Evolutionary conservation across 352 stramenopile genomes (phyloP).

Genomic region (Peronospora destructor): DNA sequence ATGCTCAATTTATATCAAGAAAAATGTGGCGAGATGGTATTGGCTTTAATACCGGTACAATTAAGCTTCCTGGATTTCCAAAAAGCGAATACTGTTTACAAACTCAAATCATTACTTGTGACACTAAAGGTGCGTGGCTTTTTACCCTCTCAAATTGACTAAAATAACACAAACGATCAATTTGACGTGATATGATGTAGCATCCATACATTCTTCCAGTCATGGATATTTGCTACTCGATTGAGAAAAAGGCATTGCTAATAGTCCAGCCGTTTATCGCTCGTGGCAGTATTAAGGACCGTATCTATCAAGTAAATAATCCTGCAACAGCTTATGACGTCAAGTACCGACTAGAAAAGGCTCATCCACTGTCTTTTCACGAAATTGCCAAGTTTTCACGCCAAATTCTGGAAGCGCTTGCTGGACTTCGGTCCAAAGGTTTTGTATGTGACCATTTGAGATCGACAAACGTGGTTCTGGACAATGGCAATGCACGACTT

Average conservation of each 20-base stretch:
- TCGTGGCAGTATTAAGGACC: conserved; percentile 56
- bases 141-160: too few relatives aligned
- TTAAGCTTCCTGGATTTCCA: conserved; percentile 56
- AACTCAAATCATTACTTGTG: conserved; percentile 69
- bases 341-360: conserved; percentile 47
- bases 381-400: conserved; percentile 54
- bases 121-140: conserved; percentile 49
- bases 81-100: conserved; percentile 54
- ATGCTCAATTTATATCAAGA: conserved; percentile 60
- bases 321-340: conserved; percentile 36
- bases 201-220: conserved; percentile 68
- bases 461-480: conserved; percentile 56
- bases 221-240: conserved; percentile 59
- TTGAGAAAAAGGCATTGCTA: conserved; percentile 57
- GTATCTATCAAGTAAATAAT: conserved; percentile 40
- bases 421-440: conserved; percentile 46
- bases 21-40: conserved; percentile 44
- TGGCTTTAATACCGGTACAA: conserved; percentile 49
- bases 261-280: conserved; percentile 58
- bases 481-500: conserved; percentile 49
- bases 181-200: conserved; percentile 15
- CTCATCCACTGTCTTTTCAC: conserved; percentile 29
- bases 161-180: too few relatives aligned
- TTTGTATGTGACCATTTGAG: conserved; percentile 66
- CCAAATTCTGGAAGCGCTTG: conserved; percentile 56